These are phyloP conservation scores for Alnus rubra DNA, from an alignment of 306 rosid genomes.

Conservation along the genomic window DNA sequence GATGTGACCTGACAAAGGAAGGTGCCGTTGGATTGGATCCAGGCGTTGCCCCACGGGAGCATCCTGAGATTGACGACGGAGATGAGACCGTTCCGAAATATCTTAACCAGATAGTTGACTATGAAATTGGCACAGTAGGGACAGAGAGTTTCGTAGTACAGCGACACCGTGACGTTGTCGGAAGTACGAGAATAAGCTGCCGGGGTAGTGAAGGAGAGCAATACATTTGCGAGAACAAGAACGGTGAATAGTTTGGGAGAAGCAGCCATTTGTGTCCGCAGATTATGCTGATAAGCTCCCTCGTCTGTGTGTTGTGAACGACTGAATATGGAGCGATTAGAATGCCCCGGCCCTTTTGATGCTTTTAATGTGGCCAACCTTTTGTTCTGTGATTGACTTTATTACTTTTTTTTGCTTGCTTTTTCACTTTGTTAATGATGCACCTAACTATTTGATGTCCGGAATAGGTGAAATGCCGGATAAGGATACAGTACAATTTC, in stretches of 20 bases:
- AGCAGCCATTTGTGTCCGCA: not conserved
- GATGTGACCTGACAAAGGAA: conserved; percentile 61
- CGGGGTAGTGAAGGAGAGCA: not conserved
- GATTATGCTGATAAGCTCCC: not conserved
- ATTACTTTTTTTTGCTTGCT: too few species aligned
- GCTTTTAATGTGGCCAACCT: not conserved
- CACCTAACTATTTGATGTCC: too few species aligned
- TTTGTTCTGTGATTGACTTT: not conserved
- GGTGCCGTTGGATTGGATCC: conserved; percentile 52
- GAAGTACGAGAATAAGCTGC: conserved; percentile 12
- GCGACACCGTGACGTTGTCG: conserved; percentile 53
- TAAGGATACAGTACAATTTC: too few species aligned
- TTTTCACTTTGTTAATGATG: too few species aligned
- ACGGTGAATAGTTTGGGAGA: not conserved
- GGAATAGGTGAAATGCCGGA: too few species aligned
- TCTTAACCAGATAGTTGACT: conserved; percentile 57
- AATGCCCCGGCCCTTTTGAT: too few species aligned
- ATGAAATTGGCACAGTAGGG: conserved; percentile 88
- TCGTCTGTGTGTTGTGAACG: not conserved
- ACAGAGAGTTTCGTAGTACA: conserved; percentile 80
- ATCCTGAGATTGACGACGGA: conserved; percentile 67
- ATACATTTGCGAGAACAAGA: not conserved
- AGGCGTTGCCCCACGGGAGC: conserved; percentile 93
- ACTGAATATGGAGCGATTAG: not conserved
- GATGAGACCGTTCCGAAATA: conserved; percentile 73